phyloP scores from a whole-genome alignment of 768 basidiomycete species.

The Auricularia sp. region DNA sequence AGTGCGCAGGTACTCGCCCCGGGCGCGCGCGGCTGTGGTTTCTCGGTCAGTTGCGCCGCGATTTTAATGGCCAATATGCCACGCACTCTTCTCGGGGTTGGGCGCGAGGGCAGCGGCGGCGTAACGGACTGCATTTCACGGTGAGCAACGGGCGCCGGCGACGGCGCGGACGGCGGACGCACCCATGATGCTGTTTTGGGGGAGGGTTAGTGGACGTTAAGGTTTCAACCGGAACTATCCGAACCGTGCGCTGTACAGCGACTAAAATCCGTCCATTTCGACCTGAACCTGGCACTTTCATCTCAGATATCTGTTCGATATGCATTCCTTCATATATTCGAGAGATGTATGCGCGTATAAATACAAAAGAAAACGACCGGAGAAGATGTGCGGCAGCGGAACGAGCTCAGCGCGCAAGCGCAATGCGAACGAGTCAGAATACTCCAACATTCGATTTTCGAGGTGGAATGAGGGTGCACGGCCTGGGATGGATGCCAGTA shows the following conservation, averaged over 20 bases:
- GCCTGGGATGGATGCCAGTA: background rate
- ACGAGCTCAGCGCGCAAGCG: background rate
- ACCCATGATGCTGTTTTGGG: slow-evolving; percentile 2
- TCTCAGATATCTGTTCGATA: background rate
- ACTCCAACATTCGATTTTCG: slow-evolving; percentile 1
- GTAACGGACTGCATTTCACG: slow-evolving; percentile 66
- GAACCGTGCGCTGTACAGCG: background rate
- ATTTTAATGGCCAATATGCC: no score
- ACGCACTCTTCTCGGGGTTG: slow-evolving; percentile 93
- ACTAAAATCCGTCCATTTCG: background rate
- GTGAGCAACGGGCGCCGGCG: background rate
- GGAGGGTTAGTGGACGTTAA: background rate
- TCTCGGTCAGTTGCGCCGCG: background rate
- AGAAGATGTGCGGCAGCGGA: slow-evolving; percentile 1
- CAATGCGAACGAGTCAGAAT: background rate
- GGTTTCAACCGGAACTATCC: background rate
- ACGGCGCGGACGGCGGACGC: background rate
- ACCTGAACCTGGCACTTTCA: background rate
- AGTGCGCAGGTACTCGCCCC: slow-evolving; percentile 95
- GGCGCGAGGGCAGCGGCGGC: slow-evolving; percentile 75
- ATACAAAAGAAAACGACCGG: background rate
- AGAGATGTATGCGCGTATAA: background rate
- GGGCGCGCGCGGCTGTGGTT: slow-evolving; percentile 71
- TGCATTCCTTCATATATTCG: background rate
- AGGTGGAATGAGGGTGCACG: background rate